Percentiles rank a stretch among this genome's conserved stretches.
phyloP scores from a whole-genome alignment of 345 rosid genomes.

The Eucalyptus polyanthemos region DNA sequence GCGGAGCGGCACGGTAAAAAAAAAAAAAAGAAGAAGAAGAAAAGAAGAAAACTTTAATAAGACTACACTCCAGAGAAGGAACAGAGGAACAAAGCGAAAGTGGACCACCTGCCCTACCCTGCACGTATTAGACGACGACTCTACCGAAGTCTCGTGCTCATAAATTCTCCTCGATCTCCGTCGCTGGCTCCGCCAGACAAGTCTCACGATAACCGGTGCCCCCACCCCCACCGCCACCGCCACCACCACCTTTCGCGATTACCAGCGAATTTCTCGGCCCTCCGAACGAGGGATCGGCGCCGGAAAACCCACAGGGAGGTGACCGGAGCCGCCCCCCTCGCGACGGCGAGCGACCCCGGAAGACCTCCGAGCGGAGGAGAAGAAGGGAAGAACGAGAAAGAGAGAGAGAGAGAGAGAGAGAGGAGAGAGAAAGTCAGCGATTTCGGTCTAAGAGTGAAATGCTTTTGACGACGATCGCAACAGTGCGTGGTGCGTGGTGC shows the following conservation, averaged over 20 bases:
- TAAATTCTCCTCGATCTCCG: conserved; percentile 31
- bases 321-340: background rate
- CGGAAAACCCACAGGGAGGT: background rate
- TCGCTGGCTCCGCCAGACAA: conserved; percentile 16
- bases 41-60: background rate
- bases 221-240: background rate
- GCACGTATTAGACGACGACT: conserved; percentile 10
- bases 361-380: background rate
- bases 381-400: background rate
- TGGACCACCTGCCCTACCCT: conserved; percentile 20
- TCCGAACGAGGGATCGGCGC: background rate
- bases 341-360: background rate
- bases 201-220: conserved; percentile 13
- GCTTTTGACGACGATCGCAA: background rate
- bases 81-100: background rate
- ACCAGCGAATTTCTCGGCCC: background rate
- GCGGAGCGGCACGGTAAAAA: background rate
- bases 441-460: background rate
- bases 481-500: background rate
- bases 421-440: background rate
- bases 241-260: background rate
- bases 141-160: conserved; percentile 68
- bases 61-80: background rate
- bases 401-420: background rate
- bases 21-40: background rate